These are phyloP conservation scores for Ophiostoma triangulosporum DNA, from an alignment of 2,329 filamentous ascomycete genomes.

Conservation along the genomic window DNA sequence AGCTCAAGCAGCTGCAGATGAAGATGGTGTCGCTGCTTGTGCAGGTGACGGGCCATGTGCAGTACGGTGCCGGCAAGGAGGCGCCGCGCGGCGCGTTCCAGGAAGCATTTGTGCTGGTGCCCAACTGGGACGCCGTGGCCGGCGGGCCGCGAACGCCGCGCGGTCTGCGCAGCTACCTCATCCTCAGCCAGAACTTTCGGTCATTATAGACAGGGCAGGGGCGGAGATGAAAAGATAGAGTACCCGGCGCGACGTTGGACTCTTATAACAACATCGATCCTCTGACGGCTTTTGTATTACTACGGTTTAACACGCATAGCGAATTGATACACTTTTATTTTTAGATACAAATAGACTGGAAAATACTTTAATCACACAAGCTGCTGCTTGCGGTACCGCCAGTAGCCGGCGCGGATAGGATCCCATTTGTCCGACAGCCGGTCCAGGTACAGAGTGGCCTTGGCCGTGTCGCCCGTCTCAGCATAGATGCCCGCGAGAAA, in stretches of 20 bases:
- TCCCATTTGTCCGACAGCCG: slow-evolving; percentile 78
- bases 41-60: slow-evolving; percentile 59
- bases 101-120: slow-evolving; percentile 70
- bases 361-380: not conserved
- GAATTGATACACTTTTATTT: not conserved
- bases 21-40: slow-evolving; percentile 55
- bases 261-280: too few species aligned
- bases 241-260: too few species aligned
- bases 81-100: slow-evolving; percentile 57
- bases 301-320: not conserved
- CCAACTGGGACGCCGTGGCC: slow-evolving; percentile 46
- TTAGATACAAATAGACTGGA: too few species aligned
- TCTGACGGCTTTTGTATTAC: not conserved
- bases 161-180: slow-evolving; percentile 45
- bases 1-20: slow-evolving; percentile 29
- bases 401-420: slow-evolving; percentile 81
- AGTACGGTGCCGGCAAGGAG: slow-evolving; percentile 50
- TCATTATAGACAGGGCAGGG: slow-evolving; percentile 11
- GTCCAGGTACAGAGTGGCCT: slow-evolving; percentile 56
- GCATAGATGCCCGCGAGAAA: slow-evolving; percentile 55
- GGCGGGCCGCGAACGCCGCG: slow-evolving; percentile 39
- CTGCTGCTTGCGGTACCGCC: slow-evolving; percentile 59
- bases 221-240: not conserved
- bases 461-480: slow-evolving; percentile 40
- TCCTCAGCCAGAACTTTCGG: slow-evolving; percentile 50